A percentile compares a stretch with the other conserved stretches of the same genome.
Evolutionary conservation across 352 stramenopile genomes (phyloP).

Genomic region (Globisporangium solare): DNA sequence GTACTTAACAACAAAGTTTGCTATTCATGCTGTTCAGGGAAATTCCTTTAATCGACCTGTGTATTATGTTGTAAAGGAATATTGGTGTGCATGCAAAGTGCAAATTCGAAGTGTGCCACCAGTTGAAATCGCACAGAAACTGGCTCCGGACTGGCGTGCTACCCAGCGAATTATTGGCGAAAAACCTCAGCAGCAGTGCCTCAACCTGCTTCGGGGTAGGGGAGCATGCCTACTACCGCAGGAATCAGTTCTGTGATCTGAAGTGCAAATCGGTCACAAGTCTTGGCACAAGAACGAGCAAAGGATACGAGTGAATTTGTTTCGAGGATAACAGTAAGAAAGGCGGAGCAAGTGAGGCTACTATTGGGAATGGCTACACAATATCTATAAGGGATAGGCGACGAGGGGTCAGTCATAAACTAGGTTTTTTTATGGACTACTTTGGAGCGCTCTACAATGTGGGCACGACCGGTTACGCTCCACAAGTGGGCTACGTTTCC

Average conservation of each 20-base stretch:
- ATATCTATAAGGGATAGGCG: conserved; percentile 1
- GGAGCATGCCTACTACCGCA: background rate
- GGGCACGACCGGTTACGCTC: background rate
- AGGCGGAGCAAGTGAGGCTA: background rate
- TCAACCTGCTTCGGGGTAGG: background rate
- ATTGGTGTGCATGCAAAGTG: background rate
- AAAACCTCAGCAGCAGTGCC: background rate
- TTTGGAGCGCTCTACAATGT: background rate
- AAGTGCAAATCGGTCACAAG: background rate
- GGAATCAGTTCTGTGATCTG: conserved; percentile 5
- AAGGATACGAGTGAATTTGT: too few species aligned
- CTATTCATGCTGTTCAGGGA: too few species aligned
- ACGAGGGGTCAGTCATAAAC: background rate
- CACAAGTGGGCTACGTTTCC: background rate
- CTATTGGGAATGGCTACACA: conserved; percentile 13
- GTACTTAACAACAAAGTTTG: too few species aligned
- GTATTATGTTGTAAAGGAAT: background rate
- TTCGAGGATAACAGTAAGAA: background rate
- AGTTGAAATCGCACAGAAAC: background rate
- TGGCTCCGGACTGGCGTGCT: background rate
- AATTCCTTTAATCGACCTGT: too few species aligned
- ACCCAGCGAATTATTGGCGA: background rate
- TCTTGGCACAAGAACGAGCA: background rate
- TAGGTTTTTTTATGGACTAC: background rate
- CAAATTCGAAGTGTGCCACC: background rate